Evolutionary conservation across 805 yeast species (phyloP).

Genomic region (Saturnispora zaruensis): DNA sequence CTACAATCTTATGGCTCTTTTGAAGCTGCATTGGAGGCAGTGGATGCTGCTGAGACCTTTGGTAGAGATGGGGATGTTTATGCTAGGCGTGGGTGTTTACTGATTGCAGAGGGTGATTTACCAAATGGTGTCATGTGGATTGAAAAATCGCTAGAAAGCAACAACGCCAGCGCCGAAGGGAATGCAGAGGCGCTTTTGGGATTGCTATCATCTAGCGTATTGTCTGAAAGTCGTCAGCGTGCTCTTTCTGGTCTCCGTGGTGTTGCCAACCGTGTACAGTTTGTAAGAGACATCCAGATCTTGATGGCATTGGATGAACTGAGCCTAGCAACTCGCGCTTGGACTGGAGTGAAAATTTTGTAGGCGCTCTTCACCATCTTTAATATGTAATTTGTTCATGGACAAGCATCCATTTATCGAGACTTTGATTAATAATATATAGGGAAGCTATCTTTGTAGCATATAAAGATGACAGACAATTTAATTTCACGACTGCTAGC

Average conservation of each 20-base stretch:
- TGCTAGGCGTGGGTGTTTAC: constrained; percentile 9
- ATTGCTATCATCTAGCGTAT: not conserved
- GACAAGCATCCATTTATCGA: not conserved
- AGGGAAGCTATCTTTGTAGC: not conserved
- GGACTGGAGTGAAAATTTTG: constrained; percentile 10
- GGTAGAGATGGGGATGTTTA: not conserved
- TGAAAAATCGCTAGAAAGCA: constrained; percentile 3
- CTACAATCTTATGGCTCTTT: constrained; percentile 47
- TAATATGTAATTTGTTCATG: not conserved
- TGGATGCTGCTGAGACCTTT: constrained; percentile 51
- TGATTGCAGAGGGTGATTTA: not conserved
- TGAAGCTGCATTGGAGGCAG: constrained; percentile 61
- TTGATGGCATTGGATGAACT: not conserved
- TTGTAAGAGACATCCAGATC: constrained; percentile 2
- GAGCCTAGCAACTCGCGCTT: constrained; percentile 8
- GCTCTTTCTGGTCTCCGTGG: not conserved
- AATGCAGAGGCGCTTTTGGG: constrained; percentile 8
- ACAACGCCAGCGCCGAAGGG: not conserved
- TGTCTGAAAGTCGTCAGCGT: not conserved
- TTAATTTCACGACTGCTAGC: constrained; percentile 26
- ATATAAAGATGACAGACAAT: constrained; percentile 14
- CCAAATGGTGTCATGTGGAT: not conserved
- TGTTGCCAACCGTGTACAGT: not conserved
- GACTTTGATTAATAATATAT: not conserved
- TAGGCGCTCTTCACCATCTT: not conserved